Conservation (phyloP, 768 basidiomycete species). For the Amanita brunnescens region DNA sequence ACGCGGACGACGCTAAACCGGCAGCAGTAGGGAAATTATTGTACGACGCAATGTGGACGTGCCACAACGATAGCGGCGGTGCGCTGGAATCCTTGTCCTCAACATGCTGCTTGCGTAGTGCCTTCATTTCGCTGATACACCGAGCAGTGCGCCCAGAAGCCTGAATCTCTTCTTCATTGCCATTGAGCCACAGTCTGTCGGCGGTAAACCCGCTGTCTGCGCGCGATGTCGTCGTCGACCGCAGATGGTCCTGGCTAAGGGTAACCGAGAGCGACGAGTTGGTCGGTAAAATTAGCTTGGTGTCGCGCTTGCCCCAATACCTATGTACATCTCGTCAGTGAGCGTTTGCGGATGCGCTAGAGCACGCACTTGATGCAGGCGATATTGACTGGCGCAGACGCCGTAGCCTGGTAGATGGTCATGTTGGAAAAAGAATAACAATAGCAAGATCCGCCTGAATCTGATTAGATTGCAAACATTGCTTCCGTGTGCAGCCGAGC, state of each 20-base stretch:
- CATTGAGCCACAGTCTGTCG: slow-evolving; percentile 93
- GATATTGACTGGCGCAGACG: slow-evolving; percentile 93
- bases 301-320: slow-evolving; percentile 99
- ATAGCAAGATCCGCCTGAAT: slow-evolving; percentile 11
- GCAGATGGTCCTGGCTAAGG: slow-evolving; percentile 90
- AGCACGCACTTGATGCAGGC: slow-evolving; percentile 85
- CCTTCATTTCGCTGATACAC: slow-evolving; percentile 84
- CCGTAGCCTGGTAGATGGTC: slow-evolving; percentile 74
- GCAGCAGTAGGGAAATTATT: slow-evolving; percentile 99
- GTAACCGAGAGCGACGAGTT: slow-evolving; percentile 99
- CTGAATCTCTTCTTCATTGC: slow-evolving; percentile 85
- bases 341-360: neutral
- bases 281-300: slow-evolving; percentile 89
- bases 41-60: slow-evolving; percentile 85
- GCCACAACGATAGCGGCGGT: slow-evolving; percentile 54
- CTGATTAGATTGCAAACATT: neutral
- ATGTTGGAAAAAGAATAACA: slow-evolving; percentile 34
- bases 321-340: slow-evolving; percentile 27
- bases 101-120: slow-evolving; percentile 55
- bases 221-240: slow-evolving; percentile 88
- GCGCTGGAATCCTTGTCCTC: slow-evolving; percentile 52
- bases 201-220: slow-evolving; percentile 64
- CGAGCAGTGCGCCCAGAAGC: slow-evolving; percentile 67
- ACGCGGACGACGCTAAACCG: slow-evolving; percentile 94
- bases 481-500: neutral